Conservation (phyloP, 1,139 yeast species). For the Candida frijolesensis region DNA sequence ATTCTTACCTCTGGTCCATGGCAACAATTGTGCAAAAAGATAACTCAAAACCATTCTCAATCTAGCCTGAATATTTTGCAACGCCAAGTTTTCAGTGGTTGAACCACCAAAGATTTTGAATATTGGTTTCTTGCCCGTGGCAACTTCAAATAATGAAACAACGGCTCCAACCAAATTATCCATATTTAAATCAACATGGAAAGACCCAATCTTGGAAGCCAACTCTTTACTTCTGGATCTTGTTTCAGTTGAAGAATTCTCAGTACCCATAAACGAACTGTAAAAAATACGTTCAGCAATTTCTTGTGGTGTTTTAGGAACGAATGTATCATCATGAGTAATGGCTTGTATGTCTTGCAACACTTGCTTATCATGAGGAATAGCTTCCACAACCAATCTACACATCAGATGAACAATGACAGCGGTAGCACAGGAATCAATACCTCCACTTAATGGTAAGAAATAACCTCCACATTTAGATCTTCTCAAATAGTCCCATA, state of each 20-base stretch:
- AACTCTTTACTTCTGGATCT: constrained; percentile 79
- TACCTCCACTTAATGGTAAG: constrained; percentile 94
- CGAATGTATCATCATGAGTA: constrained; percentile 58
- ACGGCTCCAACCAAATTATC: constrained; percentile 79
- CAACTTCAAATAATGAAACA: constrained; percentile 74
- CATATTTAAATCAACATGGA: constrained; percentile 90
- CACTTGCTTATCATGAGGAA: constrained; percentile 59
- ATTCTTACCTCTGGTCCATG: constrained; percentile 78
- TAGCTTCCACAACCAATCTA: constrained; percentile 70
- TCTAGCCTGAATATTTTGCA: constrained; percentile 96
- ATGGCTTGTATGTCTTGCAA: constrained; percentile 70
- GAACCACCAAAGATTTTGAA: constrained; percentile 94
- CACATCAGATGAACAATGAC: constrained; percentile 95
- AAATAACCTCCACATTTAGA: constrained; percentile 89
- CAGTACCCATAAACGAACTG: constrained; percentile 94
- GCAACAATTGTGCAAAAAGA: constrained; percentile 88
- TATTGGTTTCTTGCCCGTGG: constrained; percentile 86
- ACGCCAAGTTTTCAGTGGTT: constrained; percentile 84
- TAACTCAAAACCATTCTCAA: constrained; percentile 92
- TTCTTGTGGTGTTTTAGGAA: constrained; percentile 74
- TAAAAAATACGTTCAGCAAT: constrained; percentile 77
- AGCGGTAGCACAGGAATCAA: constrained; percentile 97
- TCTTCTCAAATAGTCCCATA: constrained; percentile 95
- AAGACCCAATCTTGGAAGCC: constrained; percentile 78
- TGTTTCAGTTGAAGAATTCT: constrained; percentile 87